A percentile compares a stretch with the other conserved stretches of the same genome.
Conservation (phyloP, 1,284 basidiomycete genomes). For the Termitomyces sp. region DNA sequence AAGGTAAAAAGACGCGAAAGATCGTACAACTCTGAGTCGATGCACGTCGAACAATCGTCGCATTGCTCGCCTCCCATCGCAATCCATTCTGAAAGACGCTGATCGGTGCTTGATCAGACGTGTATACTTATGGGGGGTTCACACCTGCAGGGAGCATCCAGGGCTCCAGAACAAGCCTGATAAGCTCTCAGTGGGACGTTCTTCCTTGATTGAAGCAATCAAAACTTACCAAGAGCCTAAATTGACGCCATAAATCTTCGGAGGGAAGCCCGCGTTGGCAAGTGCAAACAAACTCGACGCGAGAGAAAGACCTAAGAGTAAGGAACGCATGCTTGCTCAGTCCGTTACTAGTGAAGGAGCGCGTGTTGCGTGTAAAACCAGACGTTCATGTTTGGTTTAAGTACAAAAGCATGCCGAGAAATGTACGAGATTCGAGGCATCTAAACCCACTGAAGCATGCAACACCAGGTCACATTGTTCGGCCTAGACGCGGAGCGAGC, state of each 20-base stretch:
- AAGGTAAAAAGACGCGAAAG: neutral
- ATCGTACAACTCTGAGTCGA: constrained; percentile 54
- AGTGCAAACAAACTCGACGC: constrained; percentile 16
- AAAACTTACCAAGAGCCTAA: constrained; percentile 52
- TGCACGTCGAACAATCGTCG: constrained; percentile 48
- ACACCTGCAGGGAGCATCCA: constrained; percentile 67
- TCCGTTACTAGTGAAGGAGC: neutral
- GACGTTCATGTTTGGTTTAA: neutral
- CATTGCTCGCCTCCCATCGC: constrained; percentile 61
- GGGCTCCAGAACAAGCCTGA: constrained; percentile 55
- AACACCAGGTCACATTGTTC: constrained; percentile 12
- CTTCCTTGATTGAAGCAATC: neutral
- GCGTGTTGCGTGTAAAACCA: neutral
- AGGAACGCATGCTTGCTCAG: constrained; percentile 12
- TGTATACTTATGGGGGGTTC: neutral
- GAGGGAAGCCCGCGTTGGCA: constrained; percentile 27
- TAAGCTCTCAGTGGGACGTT: constrained; percentile 1
- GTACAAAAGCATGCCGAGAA: neutral
- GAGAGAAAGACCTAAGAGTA: constrained; percentile 18
- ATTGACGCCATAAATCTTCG: constrained; percentile 65
- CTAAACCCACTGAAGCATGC: constrained; percentile 6
- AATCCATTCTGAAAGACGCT: constrained; percentile 45
- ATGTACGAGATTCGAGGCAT: neutral
- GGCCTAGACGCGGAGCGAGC: constrained; percentile 2
- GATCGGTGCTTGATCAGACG: neutral